These are phyloP conservation scores for Cryptosporidium viatorum DNA, from an alignment of 169 alveolate species.

Conservation along the genomic window DNA sequence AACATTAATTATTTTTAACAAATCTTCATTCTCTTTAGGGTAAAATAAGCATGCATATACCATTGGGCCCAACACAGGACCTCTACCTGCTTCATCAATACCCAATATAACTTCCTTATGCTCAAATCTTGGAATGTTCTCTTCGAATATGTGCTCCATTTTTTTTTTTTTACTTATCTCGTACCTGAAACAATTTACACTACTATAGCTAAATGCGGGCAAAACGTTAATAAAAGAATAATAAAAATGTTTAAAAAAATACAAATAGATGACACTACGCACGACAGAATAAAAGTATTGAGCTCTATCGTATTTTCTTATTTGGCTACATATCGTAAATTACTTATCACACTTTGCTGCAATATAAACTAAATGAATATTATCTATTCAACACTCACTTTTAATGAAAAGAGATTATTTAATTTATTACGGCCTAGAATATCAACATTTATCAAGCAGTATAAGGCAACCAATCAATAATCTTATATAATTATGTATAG, in stretches of 20 bases:
- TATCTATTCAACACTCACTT: too few relatives aligned
- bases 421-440: too few relatives aligned
- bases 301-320: not conserved
- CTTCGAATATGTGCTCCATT: slow-evolving; percentile 44
- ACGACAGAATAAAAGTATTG: not conserved
- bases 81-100: slow-evolving; percentile 99
- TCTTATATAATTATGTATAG: not conserved
- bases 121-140: slow-evolving; percentile 12
- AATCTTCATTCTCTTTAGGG: slow-evolving; percentile 83
- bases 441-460: too few relatives aligned
- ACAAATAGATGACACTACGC: not conserved
- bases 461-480: not conserved
- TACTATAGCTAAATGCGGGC: not conserved
- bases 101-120: slow-evolving; percentile 86
- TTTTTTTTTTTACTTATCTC: not conserved
- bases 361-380: too few relatives aligned
- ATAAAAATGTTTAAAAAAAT: too few relatives aligned
- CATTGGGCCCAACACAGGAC: slow-evolving; percentile 99
- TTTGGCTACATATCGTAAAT: not conserved
- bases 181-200: not conserved
- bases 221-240: not conserved
- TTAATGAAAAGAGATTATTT: too few relatives aligned
- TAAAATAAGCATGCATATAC: slow-evolving; percentile 95
- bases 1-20: slow-evolving; percentile 84
- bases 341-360: too few relatives aligned